Evolutionary conservation across 371 early-diverging fungal genomes (phyloP).

Genomic region (Mortierella sp.): DNA sequence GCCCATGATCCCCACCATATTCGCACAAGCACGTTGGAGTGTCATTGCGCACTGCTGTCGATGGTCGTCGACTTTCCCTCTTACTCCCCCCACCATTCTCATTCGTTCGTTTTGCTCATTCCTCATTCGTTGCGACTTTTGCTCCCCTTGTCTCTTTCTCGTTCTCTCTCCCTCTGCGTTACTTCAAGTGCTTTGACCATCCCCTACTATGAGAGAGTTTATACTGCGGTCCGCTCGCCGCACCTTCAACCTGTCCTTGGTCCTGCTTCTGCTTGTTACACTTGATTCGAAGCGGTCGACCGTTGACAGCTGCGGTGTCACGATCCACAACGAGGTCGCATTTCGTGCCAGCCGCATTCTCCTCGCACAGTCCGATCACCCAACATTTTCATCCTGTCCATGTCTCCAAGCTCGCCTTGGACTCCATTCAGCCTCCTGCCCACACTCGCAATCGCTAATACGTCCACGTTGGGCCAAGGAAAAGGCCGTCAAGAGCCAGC

Average conservation of each 20-base stretch:
- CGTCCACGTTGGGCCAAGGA: constrained; percentile 7
- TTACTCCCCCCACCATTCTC: too few relatives aligned
- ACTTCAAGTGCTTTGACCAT: too few relatives aligned
- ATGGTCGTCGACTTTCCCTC: too few relatives aligned
- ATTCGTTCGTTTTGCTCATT: too few relatives aligned
- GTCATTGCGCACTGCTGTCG: too few relatives aligned
- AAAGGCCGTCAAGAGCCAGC: too few relatives aligned
- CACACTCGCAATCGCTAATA: constrained; percentile 10
- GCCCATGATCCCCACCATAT: too few relatives aligned
- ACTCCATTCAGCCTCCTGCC: constrained; percentile 3
- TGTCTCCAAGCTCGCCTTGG: constrained; percentile 7
- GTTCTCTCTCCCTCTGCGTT: too few relatives aligned
- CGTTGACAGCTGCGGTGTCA: constrained; percentile 56
- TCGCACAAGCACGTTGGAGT: too few relatives aligned
- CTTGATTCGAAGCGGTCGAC: constrained; percentile 1
- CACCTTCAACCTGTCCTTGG: not conserved
- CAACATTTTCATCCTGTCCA: constrained; percentile 4
- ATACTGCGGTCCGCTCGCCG: not conserved
- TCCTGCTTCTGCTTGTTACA: constrained; percentile 5
- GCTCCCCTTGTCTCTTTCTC: too few relatives aligned
- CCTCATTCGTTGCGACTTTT: too few relatives aligned
- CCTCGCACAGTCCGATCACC: not conserved
- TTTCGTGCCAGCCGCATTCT: constrained; percentile 62
- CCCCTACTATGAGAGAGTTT: not conserved
- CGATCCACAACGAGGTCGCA: constrained; percentile 65